These are phyloP conservation scores for Carpinus viminea DNA, from an alignment of 306 rosid genomes.

Conservation along the genomic window DNA sequence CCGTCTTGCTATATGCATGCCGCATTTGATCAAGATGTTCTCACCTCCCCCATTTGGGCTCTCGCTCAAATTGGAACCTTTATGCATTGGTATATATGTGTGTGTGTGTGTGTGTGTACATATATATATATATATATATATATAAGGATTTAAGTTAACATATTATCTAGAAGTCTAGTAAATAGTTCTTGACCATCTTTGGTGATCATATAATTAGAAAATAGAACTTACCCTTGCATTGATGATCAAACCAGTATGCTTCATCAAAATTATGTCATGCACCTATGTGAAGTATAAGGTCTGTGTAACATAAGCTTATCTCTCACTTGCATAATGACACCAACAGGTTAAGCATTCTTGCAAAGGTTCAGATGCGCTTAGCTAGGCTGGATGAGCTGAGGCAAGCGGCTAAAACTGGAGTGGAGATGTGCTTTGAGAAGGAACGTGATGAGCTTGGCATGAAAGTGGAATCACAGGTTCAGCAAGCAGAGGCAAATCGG, in stretches of 20 bases:
- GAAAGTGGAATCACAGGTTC: constrained; percentile 43
- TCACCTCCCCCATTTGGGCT: too few species aligned
- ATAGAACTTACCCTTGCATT: neutral
- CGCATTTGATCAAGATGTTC: too few species aligned
- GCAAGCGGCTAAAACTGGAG: constrained; percentile 48
- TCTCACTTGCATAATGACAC: constrained; percentile 8
- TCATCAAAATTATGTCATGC: neutral
- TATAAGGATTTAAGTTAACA: too few species aligned
- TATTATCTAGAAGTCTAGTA: neutral
- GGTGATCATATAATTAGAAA: neutral
- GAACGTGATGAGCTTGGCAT: constrained; percentile 46
- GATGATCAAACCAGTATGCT: neutral
- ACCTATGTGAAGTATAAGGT: neutral
- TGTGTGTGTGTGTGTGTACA: too few species aligned
- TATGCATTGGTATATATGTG: too few species aligned
- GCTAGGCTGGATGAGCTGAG: constrained; percentile 52
- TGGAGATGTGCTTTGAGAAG: constrained; percentile 41
- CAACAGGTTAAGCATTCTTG: constrained; percentile 47
- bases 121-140: too few species aligned
- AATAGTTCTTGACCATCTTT: neutral
- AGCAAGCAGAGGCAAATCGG: constrained; percentile 54
- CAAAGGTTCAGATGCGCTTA: constrained; percentile 44
- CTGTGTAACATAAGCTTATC: neutral
- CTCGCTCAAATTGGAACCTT: too few species aligned
- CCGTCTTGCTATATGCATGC: too few species aligned